Percentiles rank a stretch among this genome's conserved stretches.
Conservation (phyloP, 768 basidiomycete genomes). For the Hygrophoropsis aurantiaca region DNA sequence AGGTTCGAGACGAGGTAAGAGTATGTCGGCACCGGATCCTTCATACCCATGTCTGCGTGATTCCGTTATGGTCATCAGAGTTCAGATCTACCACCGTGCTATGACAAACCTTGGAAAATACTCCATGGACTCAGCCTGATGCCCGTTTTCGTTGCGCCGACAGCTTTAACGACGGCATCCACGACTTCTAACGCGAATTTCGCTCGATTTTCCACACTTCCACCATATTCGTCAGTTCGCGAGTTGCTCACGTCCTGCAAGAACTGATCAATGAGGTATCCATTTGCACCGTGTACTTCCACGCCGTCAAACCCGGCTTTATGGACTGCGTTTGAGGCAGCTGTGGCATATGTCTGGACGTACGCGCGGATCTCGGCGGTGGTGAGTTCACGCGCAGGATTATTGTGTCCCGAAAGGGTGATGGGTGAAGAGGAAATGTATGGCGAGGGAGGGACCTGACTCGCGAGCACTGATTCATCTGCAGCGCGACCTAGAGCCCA, state of each 20-base stretch:
- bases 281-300: constrained; percentile 43
- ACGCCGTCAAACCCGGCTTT: constrained; percentile 48
- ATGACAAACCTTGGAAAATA: constrained; percentile 34
- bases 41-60: constrained; percentile 35
- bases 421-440: constrained; percentile 36
- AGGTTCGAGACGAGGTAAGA: constrained; percentile 29
- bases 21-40: constrained; percentile 37
- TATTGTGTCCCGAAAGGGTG: constrained; percentile 12
- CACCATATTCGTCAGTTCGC: constrained; percentile 68
- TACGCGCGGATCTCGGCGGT: constrained; percentile 33
- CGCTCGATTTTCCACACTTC: constrained; percentile 57
- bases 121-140: constrained; percentile 62
- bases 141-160: constrained; percentile 55
- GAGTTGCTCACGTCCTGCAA: constrained; percentile 53
- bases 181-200: constrained; percentile 58
- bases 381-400: constrained; percentile 17
- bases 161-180: constrained; percentile 46
- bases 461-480: constrained; percentile 28
- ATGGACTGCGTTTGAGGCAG: constrained; percentile 35
- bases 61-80: constrained; percentile 18
- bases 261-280: constrained; percentile 61
- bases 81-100: constrained; percentile 2
- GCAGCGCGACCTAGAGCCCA: constrained; percentile 56
- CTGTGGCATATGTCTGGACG: constrained; percentile 25
- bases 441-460: constrained; percentile 32